Conservation (phyloP, 768 basidiomycete species). For the Mycena olivaceomarginata region DNA sequence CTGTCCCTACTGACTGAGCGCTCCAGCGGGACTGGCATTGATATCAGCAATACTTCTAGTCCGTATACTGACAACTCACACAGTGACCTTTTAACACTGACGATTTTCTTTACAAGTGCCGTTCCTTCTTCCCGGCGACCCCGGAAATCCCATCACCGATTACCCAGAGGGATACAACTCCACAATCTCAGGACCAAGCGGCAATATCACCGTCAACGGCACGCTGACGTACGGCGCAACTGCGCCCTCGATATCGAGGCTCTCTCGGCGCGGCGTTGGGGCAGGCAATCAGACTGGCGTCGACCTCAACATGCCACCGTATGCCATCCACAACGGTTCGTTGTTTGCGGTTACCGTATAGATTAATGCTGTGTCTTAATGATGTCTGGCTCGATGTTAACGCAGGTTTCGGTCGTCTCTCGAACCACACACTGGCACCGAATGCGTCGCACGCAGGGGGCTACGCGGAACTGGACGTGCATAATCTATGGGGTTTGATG, state of each 20-base stretch:
- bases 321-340: no score
- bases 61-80: not conserved
- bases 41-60: conserved; percentile 69
- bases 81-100: no score
- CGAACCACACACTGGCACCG: no score
- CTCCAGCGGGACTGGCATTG: conserved; percentile 72
- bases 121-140: conserved; percentile 74
- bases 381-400: no score
- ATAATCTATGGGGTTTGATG: no score
- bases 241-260: conserved; percentile 27
- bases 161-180: conserved; percentile 87
- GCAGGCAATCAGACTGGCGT: conserved; percentile 65
- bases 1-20: conserved; percentile 15
- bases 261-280: conserved; percentile 68
- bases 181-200: conserved; percentile 78
- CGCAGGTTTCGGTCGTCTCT: no score
- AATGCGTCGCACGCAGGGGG: no score
- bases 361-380: no score
- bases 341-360: no score
- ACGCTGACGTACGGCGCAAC: conserved; percentile 67
- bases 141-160: conserved; percentile 69
- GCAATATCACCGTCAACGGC: conserved; percentile 85
- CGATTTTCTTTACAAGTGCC: conserved; percentile 50
- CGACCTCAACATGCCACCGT: no score
- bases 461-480: no score